These are phyloP conservation scores for Apiotrichum brassicae DNA, from an alignment of 1,284 basidiomycete genomes.

Conservation along the genomic window DNA sequence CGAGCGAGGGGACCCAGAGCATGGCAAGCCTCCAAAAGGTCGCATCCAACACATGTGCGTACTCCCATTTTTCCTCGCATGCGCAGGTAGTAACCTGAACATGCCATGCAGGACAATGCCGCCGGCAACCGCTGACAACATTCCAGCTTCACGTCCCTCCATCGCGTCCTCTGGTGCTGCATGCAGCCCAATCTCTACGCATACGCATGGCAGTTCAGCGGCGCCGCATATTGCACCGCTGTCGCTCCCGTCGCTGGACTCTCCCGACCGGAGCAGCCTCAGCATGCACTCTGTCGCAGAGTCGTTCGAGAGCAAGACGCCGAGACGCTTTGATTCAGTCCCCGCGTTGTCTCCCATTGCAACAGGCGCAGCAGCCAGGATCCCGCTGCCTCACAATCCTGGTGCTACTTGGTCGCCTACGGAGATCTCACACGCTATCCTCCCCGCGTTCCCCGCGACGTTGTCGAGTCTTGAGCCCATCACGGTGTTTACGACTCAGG, in stretches of 20 bases:
- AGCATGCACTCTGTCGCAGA: background rate
- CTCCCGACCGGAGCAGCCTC: background rate
- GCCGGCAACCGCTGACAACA: background rate
- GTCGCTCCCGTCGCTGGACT: background rate
- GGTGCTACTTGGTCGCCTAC: conserved; percentile 2
- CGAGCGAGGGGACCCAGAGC: conserved; percentile 3
- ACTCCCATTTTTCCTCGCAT: too few species aligned
- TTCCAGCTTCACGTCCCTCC: background rate
- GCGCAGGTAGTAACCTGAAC: too few species aligned
- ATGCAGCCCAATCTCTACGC: too few species aligned
- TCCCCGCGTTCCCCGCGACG: conserved; percentile 29
- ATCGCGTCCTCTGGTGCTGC: too few species aligned
- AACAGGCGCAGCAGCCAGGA: too few species aligned
- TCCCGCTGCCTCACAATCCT: background rate
- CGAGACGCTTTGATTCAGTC: background rate
- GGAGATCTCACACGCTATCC: conserved; percentile 18
- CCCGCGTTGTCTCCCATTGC: too few species aligned
- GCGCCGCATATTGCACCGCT: background rate
- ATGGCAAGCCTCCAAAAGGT: conserved; percentile 7
- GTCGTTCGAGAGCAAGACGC: background rate
- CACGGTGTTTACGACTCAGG: conserved; percentile 22
- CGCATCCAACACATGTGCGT: conserved; percentile 15
- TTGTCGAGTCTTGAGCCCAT: conserved; percentile 24
- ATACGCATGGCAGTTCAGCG: background rate
- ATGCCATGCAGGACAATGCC: too few species aligned